Evolutionary conservation across 2,329 filamentous ascomycete species (phyloP), one percentile per base, ranked within the genome.

Genomic region (Cladosporium oxysporum): DNA sequence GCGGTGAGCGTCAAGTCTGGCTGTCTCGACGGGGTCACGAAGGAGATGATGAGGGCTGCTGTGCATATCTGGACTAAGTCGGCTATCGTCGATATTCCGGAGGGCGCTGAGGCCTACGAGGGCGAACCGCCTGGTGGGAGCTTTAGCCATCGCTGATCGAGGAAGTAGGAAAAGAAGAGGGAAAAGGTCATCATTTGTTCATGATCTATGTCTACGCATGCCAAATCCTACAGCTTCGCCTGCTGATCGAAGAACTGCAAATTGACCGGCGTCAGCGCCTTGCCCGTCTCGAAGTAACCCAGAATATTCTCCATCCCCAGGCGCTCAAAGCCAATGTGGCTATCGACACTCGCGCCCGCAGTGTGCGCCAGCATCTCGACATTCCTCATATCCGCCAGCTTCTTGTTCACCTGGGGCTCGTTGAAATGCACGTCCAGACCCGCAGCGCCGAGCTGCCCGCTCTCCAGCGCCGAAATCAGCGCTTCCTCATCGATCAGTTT

Each of bases 401-500:
- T 77, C 33, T 78, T 73, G 71, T 85, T 80, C 1, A 88, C 80
- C 47, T 76, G 66, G 4, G 88, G 88, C 75, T 91, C 89, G 68
- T 83, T 71, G 8, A 83, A 82, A 72, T 90, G 86, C 16, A 91
- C 89, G 71, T 91, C 89, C 49, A 91, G 76, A 0, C 86, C 89
- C 0, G 84, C 85, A 0, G 83, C 79, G 1, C 78, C 76, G 0
- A 91, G 67, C 0, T 75, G 72, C 0, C 84, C 85, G 3, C 75
- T 72, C 63, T 88, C 83, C 16, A 91, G 76, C 4, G 88, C 88
- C 26, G 82, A 81, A 0, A 84, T 83, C 7, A 91, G 77, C 14
- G 87, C 88, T 4, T 85, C 83, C 70, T 90, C 88, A 68, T 91
- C 87, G 3, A 91, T 84, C 3, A 91, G 79, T 33, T 82, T 83